Evolutionary conservation across 2,329 filamentous ascomycete genomes (phyloP).

Genomic region (Arthrobotrys sinensis): DNA sequence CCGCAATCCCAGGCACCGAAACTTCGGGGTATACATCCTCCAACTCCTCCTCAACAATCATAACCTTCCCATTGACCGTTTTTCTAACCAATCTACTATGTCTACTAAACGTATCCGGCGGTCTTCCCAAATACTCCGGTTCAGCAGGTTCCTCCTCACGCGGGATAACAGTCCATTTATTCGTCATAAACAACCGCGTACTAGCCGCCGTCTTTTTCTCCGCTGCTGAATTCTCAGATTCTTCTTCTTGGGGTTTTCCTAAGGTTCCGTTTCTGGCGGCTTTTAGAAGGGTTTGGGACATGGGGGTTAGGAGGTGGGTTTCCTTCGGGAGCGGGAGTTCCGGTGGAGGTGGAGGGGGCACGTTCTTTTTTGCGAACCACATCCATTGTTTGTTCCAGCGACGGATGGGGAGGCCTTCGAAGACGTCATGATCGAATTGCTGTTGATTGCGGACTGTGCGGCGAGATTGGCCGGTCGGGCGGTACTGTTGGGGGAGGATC

Average conservation of each 20-base stretch:
- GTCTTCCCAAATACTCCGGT: constrained; percentile 63
- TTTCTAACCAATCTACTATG: constrained; percentile 56
- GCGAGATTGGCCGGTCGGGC: constrained; percentile 64
- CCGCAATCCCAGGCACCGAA: constrained; percentile 3
- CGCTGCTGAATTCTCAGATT: neutral
- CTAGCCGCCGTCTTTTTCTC: constrained; percentile 25
- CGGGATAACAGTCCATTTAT: constrained; percentile 63
- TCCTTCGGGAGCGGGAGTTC: constrained; percentile 65
- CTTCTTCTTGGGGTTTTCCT: constrained; percentile 30
- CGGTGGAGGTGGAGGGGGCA: constrained; percentile 62
- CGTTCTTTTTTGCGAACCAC: constrained; percentile 62
- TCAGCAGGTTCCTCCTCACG: constrained; percentile 63
- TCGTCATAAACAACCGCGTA: constrained; percentile 63
- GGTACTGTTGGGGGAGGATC: constrained; percentile 59
- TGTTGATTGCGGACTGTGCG: constrained; percentile 61
- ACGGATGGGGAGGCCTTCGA: constrained; percentile 65
- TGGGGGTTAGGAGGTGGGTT: constrained; percentile 64
- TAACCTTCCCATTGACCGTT: constrained; percentile 61
- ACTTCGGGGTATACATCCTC: constrained; percentile 42
- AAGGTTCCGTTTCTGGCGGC: constrained; percentile 63
- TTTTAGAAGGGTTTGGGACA: constrained; percentile 64
- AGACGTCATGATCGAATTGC: constrained; percentile 65
- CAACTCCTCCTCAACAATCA: constrained; percentile 60
- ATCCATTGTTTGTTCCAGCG: constrained; percentile 64
- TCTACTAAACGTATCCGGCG: constrained; percentile 58